Evolutionary conservation across 2,329 filamentous ascomycete genomes (phyloP), one percentile per base, ranked within the genome.

Genomic region (Cordyceps cateniannulata): DNA sequence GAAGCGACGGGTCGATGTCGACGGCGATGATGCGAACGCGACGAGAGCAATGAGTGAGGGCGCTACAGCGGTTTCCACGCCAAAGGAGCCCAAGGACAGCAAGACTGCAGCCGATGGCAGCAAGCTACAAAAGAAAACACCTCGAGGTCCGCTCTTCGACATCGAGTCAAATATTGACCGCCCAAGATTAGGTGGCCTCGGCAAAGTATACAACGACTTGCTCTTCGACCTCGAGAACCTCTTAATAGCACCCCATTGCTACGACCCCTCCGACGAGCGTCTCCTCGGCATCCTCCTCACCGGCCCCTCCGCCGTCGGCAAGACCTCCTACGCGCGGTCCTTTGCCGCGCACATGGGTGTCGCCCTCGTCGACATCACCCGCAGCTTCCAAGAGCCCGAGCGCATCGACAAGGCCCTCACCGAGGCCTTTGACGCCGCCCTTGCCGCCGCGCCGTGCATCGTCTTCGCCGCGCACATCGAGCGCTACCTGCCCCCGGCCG

Each of bases 391-490:
- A 1, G 74, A 76, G n/a, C 67, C 67, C 0, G 76, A 79, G 47
- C 73, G 74, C 29, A 64, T 76, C 60, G 73, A 73, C 40, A 76
- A 71, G 66, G 74, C 71, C 38, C 62, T 79, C 0, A 66, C 67
- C 3, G 76, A 79, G 24, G 75, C 74, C 2, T 65, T 78, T 1
- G 93, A 98, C 14, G 90, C 95, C 69, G 95, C 95, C 0, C 91
- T 90, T 71, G 83, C 85, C 60, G 81, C 93, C 42, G 93, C 93
- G 0, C 95, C 95, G 0, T 96, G 91, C 68, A 80, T 99, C 5
- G 82, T 99, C 5, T 96, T 97, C 69, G 89, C 98, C 61, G 92
- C 96, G 66, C 89, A 96, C 66, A 90, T 98, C 57, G 93, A 99
- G 72, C 65, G 66, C 61, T 88, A 89, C 4, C 95, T 98, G 67